phyloP scores from a whole-genome alignment of 768 basidiomycete species.

The Trametes villosa region DNA sequence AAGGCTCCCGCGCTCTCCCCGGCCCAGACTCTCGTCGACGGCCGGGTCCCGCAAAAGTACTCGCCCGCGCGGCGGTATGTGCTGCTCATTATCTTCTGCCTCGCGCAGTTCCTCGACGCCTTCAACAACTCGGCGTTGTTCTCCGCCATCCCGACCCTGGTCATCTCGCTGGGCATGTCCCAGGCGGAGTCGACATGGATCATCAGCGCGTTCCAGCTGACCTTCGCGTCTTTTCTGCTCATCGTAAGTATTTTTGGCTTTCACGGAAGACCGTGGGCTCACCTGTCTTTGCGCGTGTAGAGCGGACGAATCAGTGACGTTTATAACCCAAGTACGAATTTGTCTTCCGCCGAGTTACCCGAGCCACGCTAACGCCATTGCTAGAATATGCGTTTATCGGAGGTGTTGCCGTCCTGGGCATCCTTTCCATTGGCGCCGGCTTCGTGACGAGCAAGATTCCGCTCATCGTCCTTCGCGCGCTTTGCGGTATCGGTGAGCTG shows the following conservation, averaged over 20 bases:
- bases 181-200: conserved; percentile 38
- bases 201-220: conserved; percentile 42
- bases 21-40: conserved; percentile 36
- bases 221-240: conserved; percentile 41
- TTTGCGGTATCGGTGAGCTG: conserved; percentile 35
- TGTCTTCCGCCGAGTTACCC: background rate
- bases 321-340: conserved; percentile 37
- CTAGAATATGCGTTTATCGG: conserved; percentile 35
- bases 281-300: conserved; percentile 12
- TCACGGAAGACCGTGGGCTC: background rate
- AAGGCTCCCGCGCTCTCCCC: no score
- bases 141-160: conserved; percentile 38
- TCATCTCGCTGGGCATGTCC: conserved; percentile 31
- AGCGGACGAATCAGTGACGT: conserved; percentile 40
- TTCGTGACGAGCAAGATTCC: conserved; percentile 38
- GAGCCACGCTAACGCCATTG: background rate
- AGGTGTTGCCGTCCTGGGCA: conserved; percentile 33
- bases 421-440: conserved; percentile 36
- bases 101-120: conserved; percentile 43
- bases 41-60: conserved; percentile 29
- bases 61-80: conserved; percentile 34
- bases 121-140: conserved; percentile 42
- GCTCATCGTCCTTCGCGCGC: conserved; percentile 38
- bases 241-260: no score
- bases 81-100: conserved; percentile 40